Evolutionary conservation across 2,329 filamentous ascomycete genomes (phyloP).

Genomic region (Blastomyces parvus): DNA sequence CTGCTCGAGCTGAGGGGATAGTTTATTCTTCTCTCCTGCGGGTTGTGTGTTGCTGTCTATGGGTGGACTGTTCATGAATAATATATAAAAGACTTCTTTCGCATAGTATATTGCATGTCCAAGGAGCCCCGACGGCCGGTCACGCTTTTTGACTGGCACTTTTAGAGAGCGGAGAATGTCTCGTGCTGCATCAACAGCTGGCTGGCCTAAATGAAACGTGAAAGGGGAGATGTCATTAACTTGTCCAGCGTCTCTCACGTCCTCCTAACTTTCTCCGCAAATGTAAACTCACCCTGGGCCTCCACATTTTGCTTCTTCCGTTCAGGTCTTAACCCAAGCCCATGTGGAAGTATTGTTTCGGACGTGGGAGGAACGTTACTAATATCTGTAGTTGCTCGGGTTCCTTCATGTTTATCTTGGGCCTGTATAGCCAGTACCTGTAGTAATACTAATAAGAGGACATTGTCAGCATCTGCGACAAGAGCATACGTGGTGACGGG

Average conservation of each 20-base stretch:
- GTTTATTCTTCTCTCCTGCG: constrained; percentile 25
- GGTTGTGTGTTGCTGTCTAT: constrained; percentile 36
- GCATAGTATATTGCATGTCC: constrained; percentile 52
- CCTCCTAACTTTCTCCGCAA: neutral
- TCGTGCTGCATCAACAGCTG: constrained; percentile 16
- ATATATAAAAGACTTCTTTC: constrained; percentile 51
- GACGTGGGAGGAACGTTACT: neutral
- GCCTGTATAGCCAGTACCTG: constrained; percentile 10
- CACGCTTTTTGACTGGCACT: constrained; percentile 15
- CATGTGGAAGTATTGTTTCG: constrained; percentile 6
- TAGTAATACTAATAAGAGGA: constrained; percentile 11
- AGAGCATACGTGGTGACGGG: neutral
- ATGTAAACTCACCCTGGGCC: constrained; percentile 1
- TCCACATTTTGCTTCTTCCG: constrained; percentile 3
- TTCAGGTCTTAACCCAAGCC: constrained; percentile 4
- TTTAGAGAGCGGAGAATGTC: constrained; percentile 16
- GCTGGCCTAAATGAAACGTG: constrained; percentile 12
- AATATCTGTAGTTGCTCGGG: constrained; percentile 3
- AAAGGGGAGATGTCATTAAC: neutral
- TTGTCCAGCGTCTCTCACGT: neutral
- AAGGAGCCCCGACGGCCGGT: constrained; percentile 49
- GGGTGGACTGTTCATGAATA: constrained; percentile 56
- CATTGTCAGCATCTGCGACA: neutral
- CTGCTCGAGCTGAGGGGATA: constrained; percentile 40
- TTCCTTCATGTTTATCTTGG: constrained; percentile 3